Evolutionary conservation across 495 filamentous ascomycete species (phyloP), one percentile per base, ranked within the genome.

Genomic region (Podospora didyma): DNA sequence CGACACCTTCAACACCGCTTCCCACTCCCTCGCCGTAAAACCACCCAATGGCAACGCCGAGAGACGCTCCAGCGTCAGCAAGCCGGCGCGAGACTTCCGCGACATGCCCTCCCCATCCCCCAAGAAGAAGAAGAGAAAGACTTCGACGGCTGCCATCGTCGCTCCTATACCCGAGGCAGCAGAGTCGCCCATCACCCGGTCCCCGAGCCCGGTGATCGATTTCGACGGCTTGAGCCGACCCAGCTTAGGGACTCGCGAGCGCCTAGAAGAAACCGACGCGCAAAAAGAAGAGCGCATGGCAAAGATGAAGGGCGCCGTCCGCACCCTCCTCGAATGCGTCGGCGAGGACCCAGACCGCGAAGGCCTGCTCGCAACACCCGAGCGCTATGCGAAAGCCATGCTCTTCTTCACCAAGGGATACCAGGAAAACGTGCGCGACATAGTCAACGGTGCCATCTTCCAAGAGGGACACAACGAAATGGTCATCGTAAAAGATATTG

Each of bases 361-460:
- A 66, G 94, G 94, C 7, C 77, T 98, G 24, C 81, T 88, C 2
- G 88, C 85, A 41, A 98, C 94, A 1, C 94, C 95, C 2, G 84
- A 89, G 62, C 77, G 94, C 55, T 97, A 97, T 73, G 94, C 95
- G 56, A 93, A 93, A 70, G 94, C 94, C 5, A 92, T 98, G 91
- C 80, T 98, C 21, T 96, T 89, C 78, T 96, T 98, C 75, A 98
- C 94, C 17, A 96, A 96, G 69, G 94, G 94, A 22, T 98, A 98
- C 65, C 90, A 97, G 73, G 88, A 98, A 79, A 97, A 97, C 69
- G 83, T 98, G 46, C 79, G 85, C 55, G 91, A 95, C 65, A 86
- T 98, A 56, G 89, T 98, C 55, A 96, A 97, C 69, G 87, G 87
- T 47, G 94, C 94, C 28, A 90, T 97, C 56, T 98, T 98, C 74